Evolutionary conservation across 2,329 filamentous ascomycete genomes (phyloP), one percentile per base, ranked within the genome.

Genomic region (Nigrospora sphaerica): DNA sequence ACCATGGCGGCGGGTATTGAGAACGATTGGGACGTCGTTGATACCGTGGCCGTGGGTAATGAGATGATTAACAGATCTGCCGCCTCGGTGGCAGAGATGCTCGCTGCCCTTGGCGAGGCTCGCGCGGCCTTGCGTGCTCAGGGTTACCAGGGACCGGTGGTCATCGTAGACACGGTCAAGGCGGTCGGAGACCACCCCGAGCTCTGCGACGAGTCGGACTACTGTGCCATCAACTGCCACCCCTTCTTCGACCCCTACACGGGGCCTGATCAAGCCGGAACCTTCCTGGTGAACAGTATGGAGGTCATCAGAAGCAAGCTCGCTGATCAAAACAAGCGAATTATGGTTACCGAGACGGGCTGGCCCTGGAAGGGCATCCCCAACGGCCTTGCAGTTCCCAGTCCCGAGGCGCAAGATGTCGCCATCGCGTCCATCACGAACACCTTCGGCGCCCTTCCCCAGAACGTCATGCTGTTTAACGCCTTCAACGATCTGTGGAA

Each of bases 401-500:
- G 81, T 12, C 57, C 69, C n/a, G 67, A 72, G 12, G 81, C 90
- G 53, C 89, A 95, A 63, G 61, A 69, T 12, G 62, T 64, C 18
- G 89, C 89, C 12, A 63, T 95, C 33, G 62, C 68, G 6, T 83
- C 82, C 19, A 78, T 95, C 57, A 79, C 77, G 62, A 58, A 61
- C 34, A 69, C 72, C 3, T 89, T 89, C 60, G 58, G 68, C 13
- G 60, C 64, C 42, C 75, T 67, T 42, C 63, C 69, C 1, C 61
- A 62, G 3, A 65, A 81, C 46, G 58, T 92, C 38, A 77, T 91
- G 53, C 69, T 95, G 18, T 92, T 93, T 67, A 86, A 84, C 28
- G 83, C 86, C 4, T 92, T 84, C 69, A 85, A 95, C 64, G 85
- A 89, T 51, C 58, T 73, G 43, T 95, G 89, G 88, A 95, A 95